These are phyloP conservation scores for Gastrolobium bilobum DNA, from an alignment of 306 rosid genomes.

Conservation along the genomic window DNA sequence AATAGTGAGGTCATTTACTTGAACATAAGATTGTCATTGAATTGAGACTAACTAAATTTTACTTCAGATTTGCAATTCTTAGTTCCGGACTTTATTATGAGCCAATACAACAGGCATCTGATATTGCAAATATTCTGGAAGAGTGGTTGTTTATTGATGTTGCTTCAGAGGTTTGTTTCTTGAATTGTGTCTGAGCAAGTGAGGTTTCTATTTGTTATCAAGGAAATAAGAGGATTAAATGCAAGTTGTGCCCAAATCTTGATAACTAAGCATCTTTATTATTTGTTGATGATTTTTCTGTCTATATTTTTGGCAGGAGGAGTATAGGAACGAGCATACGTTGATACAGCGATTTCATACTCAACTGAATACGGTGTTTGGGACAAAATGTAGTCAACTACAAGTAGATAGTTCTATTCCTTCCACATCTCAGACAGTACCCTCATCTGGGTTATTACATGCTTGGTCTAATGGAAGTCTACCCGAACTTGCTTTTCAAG, in stretches of 20 bases:
- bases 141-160: slow-evolving; percentile 43
- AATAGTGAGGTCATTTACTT: neutral
- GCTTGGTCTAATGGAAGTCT: neutral
- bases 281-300: slow-evolving; percentile 28
- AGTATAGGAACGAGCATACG: slow-evolving; percentile 54
- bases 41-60: slow-evolving; percentile 39
- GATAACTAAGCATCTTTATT: slow-evolving; percentile 4
- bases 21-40: neutral
- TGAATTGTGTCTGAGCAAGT: neutral
- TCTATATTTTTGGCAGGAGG: slow-evolving; percentile 49
- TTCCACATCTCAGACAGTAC: neutral
- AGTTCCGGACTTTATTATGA: neutral
- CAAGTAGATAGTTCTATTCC: neutral
- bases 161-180: slow-evolving; percentile 58
- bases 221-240: neutral
- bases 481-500: slow-evolving; percentile 14
- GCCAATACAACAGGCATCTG: neutral
- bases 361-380: slow-evolving; percentile 1
- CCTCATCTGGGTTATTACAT: slow-evolving; percentile 36
- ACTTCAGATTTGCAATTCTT: slow-evolving; percentile 26
- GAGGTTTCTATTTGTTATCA: neutral
- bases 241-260: neutral
- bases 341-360: slow-evolving; percentile 41
- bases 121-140: slow-evolving; percentile 40
- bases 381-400: slow-evolving; percentile 11